Base-by-base conservation (phyloP, 371 early-diverging fungal species). In the Rhizopus sp. region DNA sequence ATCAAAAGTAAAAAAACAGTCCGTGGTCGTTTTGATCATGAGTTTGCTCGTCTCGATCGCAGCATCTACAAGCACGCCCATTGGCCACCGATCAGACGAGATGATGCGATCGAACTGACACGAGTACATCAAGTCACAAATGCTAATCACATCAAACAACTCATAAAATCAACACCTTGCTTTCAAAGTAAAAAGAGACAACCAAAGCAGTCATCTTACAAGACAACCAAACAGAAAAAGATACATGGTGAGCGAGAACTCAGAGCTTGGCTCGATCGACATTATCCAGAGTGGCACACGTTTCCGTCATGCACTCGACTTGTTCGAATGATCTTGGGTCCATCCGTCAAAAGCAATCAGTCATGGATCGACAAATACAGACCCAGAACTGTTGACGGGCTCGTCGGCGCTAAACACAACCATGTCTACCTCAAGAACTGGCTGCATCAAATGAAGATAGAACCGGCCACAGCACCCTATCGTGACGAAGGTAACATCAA, bases 281-380 rank as follows among this genome's bases (percentile, higher is more conserved):
- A 57, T 9, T 66, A 61, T 47, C 58, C 66, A 16, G n/a, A 39
- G 1, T 66, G 66, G 66, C 45, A 53, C 5, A 9, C 33, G 0
- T 66, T 46, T 29, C 33, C 62, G 5, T 57, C 66, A 7, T 66
- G 66, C 35, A 40, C 45, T 13, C 16, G 47, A n/a, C 30, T 5
- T 17, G 17, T 53, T 15, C 38, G 40, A 39, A 37, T 7, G 15
- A 31, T 12, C 23, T 17, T 29, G 32, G 30, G 29, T 2, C 23
- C 34, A 33, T 34, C 23, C 4, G 30, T 17, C 37, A 39, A 9
- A 40, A 12, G 10, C 17, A 40, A 48, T 10, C 41, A 49, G 6
- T 44, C 47, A 30, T 77, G 78, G 78, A 60, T 39, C 7, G 78
- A 77, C 12, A 66, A 63, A 30, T 74, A 77, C 52, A 59, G 70